These are phyloP conservation scores for Boeremia lycopersici DNA, from an alignment of 2,329 filamentous ascomycete species.

Conservation along the genomic window DNA sequence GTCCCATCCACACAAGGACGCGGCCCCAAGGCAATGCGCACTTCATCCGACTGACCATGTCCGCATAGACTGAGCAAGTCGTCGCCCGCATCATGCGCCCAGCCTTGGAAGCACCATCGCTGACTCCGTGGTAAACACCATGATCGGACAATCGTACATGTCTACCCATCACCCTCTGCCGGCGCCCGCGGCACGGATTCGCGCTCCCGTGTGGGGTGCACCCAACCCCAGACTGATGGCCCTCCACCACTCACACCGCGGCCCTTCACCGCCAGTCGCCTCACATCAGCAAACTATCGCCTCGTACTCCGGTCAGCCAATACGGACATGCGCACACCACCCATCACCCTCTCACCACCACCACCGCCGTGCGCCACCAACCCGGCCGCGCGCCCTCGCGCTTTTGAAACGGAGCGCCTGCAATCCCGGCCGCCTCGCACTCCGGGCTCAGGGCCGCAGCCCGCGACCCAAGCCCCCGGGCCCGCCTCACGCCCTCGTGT, in stretches of 20 bases:
- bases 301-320: conserved; percentile 9
- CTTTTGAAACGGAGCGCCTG: conserved; percentile 14
- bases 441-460: conserved; percentile 13
- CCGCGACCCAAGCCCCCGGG: conserved; percentile 32
- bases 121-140: too few species aligned
- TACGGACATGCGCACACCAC: conserved; percentile 13
- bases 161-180: conserved; percentile 24
- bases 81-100: too few species aligned
- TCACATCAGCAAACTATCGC: conserved; percentile 26
- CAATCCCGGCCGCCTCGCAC: conserved; percentile 18
- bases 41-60: conserved; percentile 12
- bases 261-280: conserved; percentile 16
- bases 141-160: conserved; percentile 26
- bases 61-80: too few species aligned
- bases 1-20: conserved; percentile 26
- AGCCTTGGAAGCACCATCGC: conserved; percentile 1
- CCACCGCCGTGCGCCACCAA: conserved; percentile 5
- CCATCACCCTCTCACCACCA: too few species aligned
- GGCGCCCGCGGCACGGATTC: conserved; percentile 20
- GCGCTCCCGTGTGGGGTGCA: conserved; percentile 28
- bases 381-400: conserved; percentile 4
- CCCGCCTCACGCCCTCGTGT: conserved; percentile 23
- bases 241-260: conserved; percentile 13
- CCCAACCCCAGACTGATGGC: conserved; percentile 24
- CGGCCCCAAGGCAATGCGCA: conserved; percentile 35